These are phyloP conservation scores for Pleurotus eryngii DNA, from an alignment of 768 basidiomycete species.

Conservation along the genomic window DNA sequence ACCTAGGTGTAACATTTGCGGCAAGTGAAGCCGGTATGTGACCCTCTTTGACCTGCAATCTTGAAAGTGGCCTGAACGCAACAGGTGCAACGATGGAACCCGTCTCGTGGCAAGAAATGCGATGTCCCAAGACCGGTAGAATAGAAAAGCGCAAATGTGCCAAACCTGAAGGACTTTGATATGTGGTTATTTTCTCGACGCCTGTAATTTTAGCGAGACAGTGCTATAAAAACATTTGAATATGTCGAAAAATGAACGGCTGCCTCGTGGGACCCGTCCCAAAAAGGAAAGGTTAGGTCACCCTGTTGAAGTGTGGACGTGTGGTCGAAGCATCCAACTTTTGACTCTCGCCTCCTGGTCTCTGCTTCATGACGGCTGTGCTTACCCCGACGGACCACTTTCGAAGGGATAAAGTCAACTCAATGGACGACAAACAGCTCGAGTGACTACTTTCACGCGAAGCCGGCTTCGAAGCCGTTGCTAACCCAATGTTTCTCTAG, in stretches of 20 bases:
- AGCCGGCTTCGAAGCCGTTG: neutral
- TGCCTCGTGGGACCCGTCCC: neutral
- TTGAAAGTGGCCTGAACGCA: neutral
- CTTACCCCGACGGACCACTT: slow-evolving; percentile 58
- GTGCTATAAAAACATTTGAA: too few relatives aligned
- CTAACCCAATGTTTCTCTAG: slow-evolving; percentile 30
- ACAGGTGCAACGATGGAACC: slow-evolving; percentile 80
- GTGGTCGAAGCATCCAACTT: slow-evolving; percentile 1
- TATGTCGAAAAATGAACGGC: too few relatives aligned
- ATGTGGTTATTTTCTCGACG: neutral
- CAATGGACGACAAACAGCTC: slow-evolving; percentile 63
- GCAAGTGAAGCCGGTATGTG: slow-evolving; percentile 76
- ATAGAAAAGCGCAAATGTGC: slow-evolving; percentile 85
- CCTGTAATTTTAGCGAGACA: too few relatives aligned
- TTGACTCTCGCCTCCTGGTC: slow-evolving; percentile 6
- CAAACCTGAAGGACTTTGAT: slow-evolving; percentile 67
- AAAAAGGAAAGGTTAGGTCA: neutral
- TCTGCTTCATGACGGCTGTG: slow-evolving; percentile 55
- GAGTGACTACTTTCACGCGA: slow-evolving; percentile 36
- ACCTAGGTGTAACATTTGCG: slow-evolving; percentile 89
- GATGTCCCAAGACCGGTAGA: slow-evolving; percentile 76
- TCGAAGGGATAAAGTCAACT: slow-evolving; percentile 57
- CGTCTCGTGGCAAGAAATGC: slow-evolving; percentile 89
- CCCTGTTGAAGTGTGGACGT: neutral
- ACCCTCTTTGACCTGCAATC: neutral